Evolutionary conservation across 164 flowering plant species (phyloP).

Genomic region (Nelumbo lutea): DNA sequence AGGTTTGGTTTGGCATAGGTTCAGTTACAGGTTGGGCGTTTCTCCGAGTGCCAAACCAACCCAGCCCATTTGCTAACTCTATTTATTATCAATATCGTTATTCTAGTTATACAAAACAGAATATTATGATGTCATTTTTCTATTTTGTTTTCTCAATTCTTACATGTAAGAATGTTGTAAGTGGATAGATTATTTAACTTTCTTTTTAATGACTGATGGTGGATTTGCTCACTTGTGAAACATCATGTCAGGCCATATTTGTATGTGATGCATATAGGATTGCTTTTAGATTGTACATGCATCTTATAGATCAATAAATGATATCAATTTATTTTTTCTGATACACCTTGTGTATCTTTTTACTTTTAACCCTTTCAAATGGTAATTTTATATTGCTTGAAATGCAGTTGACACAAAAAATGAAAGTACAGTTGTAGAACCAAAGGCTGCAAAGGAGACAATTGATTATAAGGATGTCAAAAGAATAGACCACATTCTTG

Average conservation of each 20-base stretch:
- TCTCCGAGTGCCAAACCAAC: neutral
- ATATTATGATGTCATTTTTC: no score
- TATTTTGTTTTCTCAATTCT: no score
- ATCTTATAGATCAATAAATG: neutral
- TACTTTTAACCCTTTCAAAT: neutral
- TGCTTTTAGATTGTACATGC: neutral
- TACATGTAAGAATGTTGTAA: no score
- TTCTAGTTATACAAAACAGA: no score
- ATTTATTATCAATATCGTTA: no score
- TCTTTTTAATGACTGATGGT: no score
- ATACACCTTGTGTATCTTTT: neutral
- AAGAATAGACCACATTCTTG: slow-evolving; percentile 85
- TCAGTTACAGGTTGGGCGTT: neutral
- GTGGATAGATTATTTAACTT: no score
- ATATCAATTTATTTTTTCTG: neutral
- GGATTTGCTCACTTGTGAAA: no score
- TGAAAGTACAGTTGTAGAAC: slow-evolving; percentile 43
- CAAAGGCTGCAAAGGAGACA: slow-evolving; percentile 55
- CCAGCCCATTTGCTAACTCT: no score
- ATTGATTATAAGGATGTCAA: slow-evolving; percentile 78
- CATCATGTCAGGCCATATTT: no score
- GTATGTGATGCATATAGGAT: neutral
- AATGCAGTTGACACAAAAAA: slow-evolving; percentile 69
- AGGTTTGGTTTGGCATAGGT: neutral
- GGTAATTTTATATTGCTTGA: slow-evolving; percentile 6